phyloP scores from a whole-genome alignment of 306 rosid genomes.

The Ceratonia siliqua region DNA sequence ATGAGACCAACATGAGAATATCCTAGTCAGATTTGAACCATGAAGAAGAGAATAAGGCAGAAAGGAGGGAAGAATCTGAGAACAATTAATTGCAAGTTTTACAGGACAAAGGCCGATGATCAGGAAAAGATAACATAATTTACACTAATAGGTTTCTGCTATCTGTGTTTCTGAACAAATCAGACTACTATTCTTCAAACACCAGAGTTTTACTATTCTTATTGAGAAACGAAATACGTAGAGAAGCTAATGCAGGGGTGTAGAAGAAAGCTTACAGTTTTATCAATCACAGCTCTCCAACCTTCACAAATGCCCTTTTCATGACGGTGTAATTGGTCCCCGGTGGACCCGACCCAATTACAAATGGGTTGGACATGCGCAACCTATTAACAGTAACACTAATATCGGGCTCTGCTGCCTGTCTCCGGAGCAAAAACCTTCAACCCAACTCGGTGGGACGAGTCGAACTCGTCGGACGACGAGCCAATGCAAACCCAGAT shows the following conservation, averaged over 20 bases:
- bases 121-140: background rate
- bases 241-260: background rate
- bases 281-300: slow-evolving; percentile 98
- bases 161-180: slow-evolving; percentile 10
- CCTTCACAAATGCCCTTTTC: slow-evolving; percentile 99
- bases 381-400: slow-evolving; percentile 85
- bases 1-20: background rate
- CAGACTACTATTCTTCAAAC: background rate
- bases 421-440: slow-evolving; percentile 67
- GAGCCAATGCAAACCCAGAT: slow-evolving; percentile 52
- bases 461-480: slow-evolving; percentile 27
- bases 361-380: slow-evolving; percentile 89
- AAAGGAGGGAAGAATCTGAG: background rate
- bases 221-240: slow-evolving; percentile 12
- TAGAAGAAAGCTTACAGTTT: slow-evolving; percentile 65
- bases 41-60: background rate
- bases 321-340: slow-evolving; percentile 97
- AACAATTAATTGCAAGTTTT: background rate
- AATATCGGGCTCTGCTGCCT: slow-evolving; percentile 86
- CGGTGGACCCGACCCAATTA: slow-evolving; percentile 96
- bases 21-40: background rate
- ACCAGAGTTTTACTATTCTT: background rate
- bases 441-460: slow-evolving; percentile 58
- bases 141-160: background rate
- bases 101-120: background rate